These are phyloP conservation scores for Fusarium beomiforme DNA, from an alignment of 2,329 filamentous ascomycete species.

Conservation along the genomic window DNA sequence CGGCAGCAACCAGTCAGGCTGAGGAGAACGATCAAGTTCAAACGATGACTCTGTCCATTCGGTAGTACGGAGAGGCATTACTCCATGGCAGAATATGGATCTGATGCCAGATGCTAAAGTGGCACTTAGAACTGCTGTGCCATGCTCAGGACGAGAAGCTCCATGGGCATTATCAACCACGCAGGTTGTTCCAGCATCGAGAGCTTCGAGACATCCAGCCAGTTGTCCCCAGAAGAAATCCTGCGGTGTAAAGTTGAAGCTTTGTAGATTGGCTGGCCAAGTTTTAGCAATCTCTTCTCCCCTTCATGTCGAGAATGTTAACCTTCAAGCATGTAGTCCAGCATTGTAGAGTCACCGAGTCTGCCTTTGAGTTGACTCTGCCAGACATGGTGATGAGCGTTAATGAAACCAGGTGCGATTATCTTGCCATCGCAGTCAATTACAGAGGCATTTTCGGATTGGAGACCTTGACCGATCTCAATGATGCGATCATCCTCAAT, in stretches of 20 bases:
- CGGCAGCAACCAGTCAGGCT: slow-evolving; percentile 3
- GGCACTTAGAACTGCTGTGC: not conserved
- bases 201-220: not conserved
- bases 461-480: not conserved
- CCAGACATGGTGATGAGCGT: slow-evolving; percentile 9
- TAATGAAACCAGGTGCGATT: not conserved
- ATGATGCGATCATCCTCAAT: not conserved
- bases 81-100: not conserved
- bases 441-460: accelerated
- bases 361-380: slow-evolving; percentile 6
- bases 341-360: slow-evolving; percentile 4
- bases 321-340: slow-evolving; percentile 15
- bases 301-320: too few relatives aligned
- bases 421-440: not conserved
- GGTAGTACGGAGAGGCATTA: not conserved
- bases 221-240: slow-evolving; percentile 14
- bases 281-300: too few relatives aligned
- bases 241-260: not conserved
- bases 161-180: slow-evolving; percentile 8
- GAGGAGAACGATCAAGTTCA: not conserved
- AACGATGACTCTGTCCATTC: slow-evolving; percentile 10
- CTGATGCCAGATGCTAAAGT: not conserved
- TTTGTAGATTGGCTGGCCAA: not conserved
- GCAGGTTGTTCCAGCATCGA: slow-evolving; percentile 4
- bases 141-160: not conserved